phyloP scores from a whole-genome alignment of 2,329 filamentous ascomycete genomes.

The Fusarium sp. region DNA sequence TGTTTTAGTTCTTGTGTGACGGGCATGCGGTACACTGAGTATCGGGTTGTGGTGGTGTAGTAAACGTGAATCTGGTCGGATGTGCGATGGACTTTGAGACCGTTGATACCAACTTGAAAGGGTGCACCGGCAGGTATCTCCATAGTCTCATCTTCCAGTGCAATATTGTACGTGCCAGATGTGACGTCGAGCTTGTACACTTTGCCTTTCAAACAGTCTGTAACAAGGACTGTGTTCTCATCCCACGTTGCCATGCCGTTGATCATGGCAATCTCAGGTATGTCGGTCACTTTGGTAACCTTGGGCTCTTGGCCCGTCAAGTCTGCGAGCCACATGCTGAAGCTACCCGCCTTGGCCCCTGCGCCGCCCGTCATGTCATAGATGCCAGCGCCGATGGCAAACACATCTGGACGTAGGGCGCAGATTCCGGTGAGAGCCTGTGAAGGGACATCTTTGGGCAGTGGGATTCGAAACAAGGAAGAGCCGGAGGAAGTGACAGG shows the following conservation, averaged over 20 bases:
- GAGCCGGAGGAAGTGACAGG: slow-evolving; percentile 23
- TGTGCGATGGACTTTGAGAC: slow-evolving; percentile 34
- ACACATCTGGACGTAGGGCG: slow-evolving; percentile 29
- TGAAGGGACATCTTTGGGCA: slow-evolving; percentile 7
- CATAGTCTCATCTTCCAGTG: slow-evolving; percentile 33
- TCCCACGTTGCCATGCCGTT: slow-evolving; percentile 40
- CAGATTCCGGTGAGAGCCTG: slow-evolving; percentile 36
- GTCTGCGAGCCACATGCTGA: slow-evolving; percentile 36
- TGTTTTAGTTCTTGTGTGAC: slow-evolving; percentile 16
- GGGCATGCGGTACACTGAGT: slow-evolving; percentile 29
- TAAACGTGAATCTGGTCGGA: slow-evolving; percentile 25
- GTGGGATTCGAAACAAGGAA: slow-evolving; percentile 12
- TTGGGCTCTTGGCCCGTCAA: slow-evolving; percentile 12
- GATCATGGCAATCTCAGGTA: slow-evolving; percentile 24
- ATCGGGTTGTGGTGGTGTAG: slow-evolving; percentile 31
- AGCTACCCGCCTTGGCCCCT: slow-evolving; percentile 15
- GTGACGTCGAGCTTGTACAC: slow-evolving; percentile 30
- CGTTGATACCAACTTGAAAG: slow-evolving; percentile 34
- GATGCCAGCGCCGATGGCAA: slow-evolving; percentile 27
- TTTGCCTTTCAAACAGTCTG: slow-evolving; percentile 35
- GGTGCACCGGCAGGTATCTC: slow-evolving; percentile 15
- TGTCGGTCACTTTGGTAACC: slow-evolving; percentile 15
- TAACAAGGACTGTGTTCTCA: slow-evolving; percentile 26
- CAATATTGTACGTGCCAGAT: slow-evolving; percentile 19
- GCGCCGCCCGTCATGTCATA: slow-evolving; percentile 29